Evolutionary conservation across 176 grass and related monocot genomes (phyloP).

Genomic region (Secale cereale): DNA sequence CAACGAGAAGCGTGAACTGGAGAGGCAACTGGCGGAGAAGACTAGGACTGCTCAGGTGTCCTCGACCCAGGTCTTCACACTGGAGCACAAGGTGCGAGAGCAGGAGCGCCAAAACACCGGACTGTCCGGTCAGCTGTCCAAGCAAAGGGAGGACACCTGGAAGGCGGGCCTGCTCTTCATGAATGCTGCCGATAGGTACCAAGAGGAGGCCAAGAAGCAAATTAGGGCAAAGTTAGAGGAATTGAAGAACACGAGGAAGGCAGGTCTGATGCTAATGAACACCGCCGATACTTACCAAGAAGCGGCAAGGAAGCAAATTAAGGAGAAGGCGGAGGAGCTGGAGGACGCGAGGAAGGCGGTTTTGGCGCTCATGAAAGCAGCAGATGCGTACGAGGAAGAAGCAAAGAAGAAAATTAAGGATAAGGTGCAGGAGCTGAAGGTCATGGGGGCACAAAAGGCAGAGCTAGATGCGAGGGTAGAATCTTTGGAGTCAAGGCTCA

Average conservation of each 20-base stretch:
- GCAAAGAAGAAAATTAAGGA: background rate
- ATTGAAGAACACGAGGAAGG: background rate
- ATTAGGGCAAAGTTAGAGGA: constrained; percentile 2
- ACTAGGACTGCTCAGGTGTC: background rate
- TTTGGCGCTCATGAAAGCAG: background rate
- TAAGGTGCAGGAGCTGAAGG: background rate
- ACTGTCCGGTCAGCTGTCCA: too few relatives aligned
- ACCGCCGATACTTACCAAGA: background rate
- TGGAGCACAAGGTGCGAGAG: too few relatives aligned
- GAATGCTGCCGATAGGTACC: background rate
- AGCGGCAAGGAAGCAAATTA: background rate
- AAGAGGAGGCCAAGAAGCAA: background rate
- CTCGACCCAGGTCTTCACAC: background rate
- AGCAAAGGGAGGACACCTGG: background rate
- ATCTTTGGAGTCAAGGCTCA: background rate
- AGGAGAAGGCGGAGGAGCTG: background rate
- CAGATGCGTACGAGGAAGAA: background rate
- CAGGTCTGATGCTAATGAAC: background rate
- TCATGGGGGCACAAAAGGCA: background rate
- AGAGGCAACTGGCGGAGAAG: constrained; percentile 1
- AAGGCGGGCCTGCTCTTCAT: background rate
- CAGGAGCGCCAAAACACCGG: too few relatives aligned
- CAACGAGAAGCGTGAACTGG: constrained; percentile 8
- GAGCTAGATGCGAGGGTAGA: background rate
- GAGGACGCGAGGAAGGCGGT: background rate